Conservation (phyloP, 208 protist genomes). For the Leishmania arabica region DNA sequence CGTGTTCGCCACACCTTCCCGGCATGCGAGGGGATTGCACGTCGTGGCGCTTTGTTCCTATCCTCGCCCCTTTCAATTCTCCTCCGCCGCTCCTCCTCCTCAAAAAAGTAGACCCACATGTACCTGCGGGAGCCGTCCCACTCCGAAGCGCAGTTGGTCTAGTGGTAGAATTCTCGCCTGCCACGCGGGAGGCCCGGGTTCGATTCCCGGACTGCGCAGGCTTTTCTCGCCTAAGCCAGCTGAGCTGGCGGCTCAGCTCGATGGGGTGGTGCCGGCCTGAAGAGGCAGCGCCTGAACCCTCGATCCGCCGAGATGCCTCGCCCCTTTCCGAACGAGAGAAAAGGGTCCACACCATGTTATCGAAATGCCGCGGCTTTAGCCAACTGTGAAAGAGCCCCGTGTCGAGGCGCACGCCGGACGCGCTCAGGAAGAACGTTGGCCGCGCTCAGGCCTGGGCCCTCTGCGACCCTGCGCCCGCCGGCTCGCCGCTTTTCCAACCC, state of each 20-base stretch:
- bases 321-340: too few species aligned
- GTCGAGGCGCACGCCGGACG: too few species aligned
- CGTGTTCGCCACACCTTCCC: not conserved
- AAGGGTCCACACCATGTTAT: too few species aligned
- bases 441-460: too few species aligned
- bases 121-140: not conserved
- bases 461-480: too few species aligned
- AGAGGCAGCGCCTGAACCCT: too few species aligned
- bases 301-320: too few species aligned
- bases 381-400: too few species aligned
- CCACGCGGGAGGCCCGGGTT: slow-evolving; percentile 93
- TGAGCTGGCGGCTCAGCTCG: slow-evolving; percentile 62
- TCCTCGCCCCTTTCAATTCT: not conserved
- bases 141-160: slow-evolving; percentile 84
- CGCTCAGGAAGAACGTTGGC: too few species aligned
- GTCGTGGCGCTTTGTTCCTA: not conserved
- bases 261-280: slow-evolving; percentile 88
- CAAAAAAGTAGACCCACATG: not conserved
- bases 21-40: not conserved
- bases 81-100: not conserved
- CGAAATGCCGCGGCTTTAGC: too few species aligned
- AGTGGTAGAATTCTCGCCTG: slow-evolving; percentile 93
- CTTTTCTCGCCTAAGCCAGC: slow-evolving; percentile 28
- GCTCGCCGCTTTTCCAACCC: not conserved
- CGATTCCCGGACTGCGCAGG: slow-evolving; percentile 93